Evolutionary conservation across 176 grass and related monocot species (phyloP).

Genomic region (Cocos nucifera): DNA sequence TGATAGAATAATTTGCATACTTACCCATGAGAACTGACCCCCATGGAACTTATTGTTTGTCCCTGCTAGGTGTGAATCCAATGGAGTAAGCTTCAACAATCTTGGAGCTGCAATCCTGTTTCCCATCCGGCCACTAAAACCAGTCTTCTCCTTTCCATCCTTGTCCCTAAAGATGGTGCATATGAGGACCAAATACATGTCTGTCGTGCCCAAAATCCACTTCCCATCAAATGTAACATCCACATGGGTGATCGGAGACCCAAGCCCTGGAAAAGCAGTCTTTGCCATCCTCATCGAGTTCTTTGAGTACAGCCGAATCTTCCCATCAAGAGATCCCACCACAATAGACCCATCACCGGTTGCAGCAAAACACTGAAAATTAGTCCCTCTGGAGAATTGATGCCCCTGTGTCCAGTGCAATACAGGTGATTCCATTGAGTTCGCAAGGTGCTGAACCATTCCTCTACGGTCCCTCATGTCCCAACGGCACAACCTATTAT

Average conservation of each 20-base stretch:
- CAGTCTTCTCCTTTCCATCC: too few relatives aligned
- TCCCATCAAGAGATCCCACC: neutral
- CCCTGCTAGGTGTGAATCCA: too few relatives aligned
- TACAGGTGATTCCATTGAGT: neutral
- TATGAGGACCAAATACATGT: too few relatives aligned
- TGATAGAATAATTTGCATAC: too few relatives aligned
- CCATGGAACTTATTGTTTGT: too few relatives aligned
- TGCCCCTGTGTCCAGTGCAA: neutral
- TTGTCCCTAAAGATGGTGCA: too few relatives aligned
- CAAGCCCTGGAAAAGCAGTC: neutral
- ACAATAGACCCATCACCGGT: neutral
- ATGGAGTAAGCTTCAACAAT: too few relatives aligned
- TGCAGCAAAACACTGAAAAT: too few relatives aligned
- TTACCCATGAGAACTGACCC: too few relatives aligned
- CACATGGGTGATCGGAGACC: constrained; percentile 1
- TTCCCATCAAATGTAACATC: neutral
- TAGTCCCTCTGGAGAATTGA: constrained; percentile 1
- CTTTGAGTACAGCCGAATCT: neutral
- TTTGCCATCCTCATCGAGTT: constrained; percentile 1
- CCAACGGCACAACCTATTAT: constrained; percentile 1
- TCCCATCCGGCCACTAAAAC: too few relatives aligned
- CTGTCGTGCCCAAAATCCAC: too few relatives aligned
- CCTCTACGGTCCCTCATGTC: neutral
- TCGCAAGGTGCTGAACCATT: neutral
- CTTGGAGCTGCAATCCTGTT: too few relatives aligned